Evolutionary conservation across 2,329 filamentous ascomycete genomes (phyloP).

Genomic region (Aspergillus japonicus): DNA sequence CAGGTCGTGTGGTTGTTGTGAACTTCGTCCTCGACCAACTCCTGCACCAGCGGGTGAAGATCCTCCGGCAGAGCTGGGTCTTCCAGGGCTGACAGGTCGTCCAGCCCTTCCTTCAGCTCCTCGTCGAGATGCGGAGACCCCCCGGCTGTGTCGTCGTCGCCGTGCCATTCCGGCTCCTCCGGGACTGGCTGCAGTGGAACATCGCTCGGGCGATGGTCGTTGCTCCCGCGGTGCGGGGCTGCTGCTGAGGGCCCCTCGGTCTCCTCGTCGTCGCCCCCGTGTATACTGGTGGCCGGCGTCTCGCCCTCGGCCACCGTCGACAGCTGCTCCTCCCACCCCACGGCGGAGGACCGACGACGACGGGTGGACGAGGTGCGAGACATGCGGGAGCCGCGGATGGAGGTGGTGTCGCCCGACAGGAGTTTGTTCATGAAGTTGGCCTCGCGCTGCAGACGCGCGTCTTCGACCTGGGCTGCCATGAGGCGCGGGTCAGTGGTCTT

Average conservation of each 20-base stretch:
- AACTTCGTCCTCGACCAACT: constrained; percentile 48
- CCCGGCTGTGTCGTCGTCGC: constrained; percentile 10
- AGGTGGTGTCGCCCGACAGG: constrained; percentile 26
- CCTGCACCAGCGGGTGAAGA: constrained; percentile 46
- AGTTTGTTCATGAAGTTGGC: constrained; percentile 40
- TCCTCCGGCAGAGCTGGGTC: constrained; percentile 39
- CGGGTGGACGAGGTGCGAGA: constrained; percentile 27
- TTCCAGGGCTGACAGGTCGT: constrained; percentile 29
- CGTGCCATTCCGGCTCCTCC: constrained; percentile 15
- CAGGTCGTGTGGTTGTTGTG: constrained; percentile 51
- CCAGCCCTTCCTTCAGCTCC: constrained; percentile 8
- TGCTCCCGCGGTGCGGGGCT: not conserved
- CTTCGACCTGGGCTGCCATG: constrained; percentile 47
- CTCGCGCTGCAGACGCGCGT: constrained; percentile 42
- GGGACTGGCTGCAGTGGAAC: constrained; percentile 22
- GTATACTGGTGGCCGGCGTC: constrained; percentile 11
- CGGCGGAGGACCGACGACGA: constrained; percentile 20
- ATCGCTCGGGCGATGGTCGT: constrained; percentile 10
- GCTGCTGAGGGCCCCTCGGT: not conserved
- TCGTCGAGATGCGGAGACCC: not conserved
- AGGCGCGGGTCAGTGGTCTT: constrained; percentile 39
- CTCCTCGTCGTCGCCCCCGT: not conserved
- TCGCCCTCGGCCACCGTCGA: constrained; percentile 26
- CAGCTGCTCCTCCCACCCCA: constrained; percentile 23
- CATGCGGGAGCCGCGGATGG: constrained; percentile 17